Base-by-base conservation (phyloP, 306 rosid genomes). In the Astragalus membranaceus region DNA sequence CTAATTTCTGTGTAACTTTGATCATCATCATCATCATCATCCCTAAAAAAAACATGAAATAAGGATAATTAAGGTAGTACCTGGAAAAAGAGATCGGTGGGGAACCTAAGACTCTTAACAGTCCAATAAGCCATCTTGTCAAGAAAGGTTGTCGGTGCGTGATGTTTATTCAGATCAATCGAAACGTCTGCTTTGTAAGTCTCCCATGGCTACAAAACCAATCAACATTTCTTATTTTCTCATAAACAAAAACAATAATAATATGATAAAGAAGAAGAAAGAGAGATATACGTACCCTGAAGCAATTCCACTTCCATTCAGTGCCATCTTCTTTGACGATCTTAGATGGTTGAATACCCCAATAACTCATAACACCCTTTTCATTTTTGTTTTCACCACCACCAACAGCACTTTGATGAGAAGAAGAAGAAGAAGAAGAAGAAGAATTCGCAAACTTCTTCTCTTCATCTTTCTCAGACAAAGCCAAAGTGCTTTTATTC, bases 101-200 rank as follows among this genome's bases (percentile, higher is more conserved):
- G 96, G 69, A 11, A 76, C 76, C 92, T 62, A 37, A 90, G 87
- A 44, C 73, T 23, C 67, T 84, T 90, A 58, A 88, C 95, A 23
- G 83, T 88, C 95, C 95, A 86, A 57, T 72, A 79, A n/a, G 89
- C 96, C 84, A 90, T 37, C 76, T 78, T 90, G 81, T 88, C 96
- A 64, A 84, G n/a, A 33, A 82, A 82, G 0, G 84, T 88, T 4
- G 36, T 32, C 0, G 96, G 94, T 1, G 73, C 81, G 6, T 90
- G 94, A 60, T 90, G 94, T 72, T 88, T 88, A 15, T 62, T 20
- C 81, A 90, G 79, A 81, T 88, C 95, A 69, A 90, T 90, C 0
- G 85, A 52, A 4, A 77, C 6, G 20, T 90, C 83, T 4, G 96
- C 78, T 67, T 84, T 81, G 81, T 88, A 88, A 0, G 91, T 82